Base-by-base conservation (phyloP, 225 moss, liverwort and hornwort species). In the Takakia lepidozioides region DNA sequence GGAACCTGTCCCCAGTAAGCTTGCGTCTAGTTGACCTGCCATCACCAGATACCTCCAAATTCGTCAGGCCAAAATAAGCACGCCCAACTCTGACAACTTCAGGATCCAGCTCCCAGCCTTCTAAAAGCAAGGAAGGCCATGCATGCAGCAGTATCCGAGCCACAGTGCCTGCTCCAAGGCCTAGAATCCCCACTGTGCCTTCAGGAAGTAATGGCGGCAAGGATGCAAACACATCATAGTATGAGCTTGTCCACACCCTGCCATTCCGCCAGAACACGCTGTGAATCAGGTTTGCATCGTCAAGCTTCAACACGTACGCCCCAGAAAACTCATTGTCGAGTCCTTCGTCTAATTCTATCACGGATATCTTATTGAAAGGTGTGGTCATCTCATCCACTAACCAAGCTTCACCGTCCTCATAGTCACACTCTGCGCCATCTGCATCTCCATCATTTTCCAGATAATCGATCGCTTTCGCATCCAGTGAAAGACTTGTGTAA, bases 21-120 rank as follows among this genome's bases (percentile, higher is more conserved):
- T n/a, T n/a, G n/a, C n/a, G n/a, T n/a, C n/a, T n/a, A n/a, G n/a
- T n/a, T n/a, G n/a, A n/a, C n/a, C n/a, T n/a, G n/a, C n/a, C n/a
- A n/a, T 49, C 56, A 13, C 25, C 26, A 45, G 46, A 48, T 16
- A 49, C 54, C 58, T 82, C 78, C 22, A 84, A 59, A 38, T 80
- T 65, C 17, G 53, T n/a, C 17, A 83, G 72, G 23, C 69, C 66
- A 49, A 84, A 84, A 43, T 75, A 80, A 3, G 71, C 54, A 20
- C 83, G 80, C 25, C 52, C 80, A 9, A 83, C 60, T 35, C 69
- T 68, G 8, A 80, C 60, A 2, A 84, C 83, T 56, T 84, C 72
- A 4, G 75, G 38, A 58, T 84, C 83, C 17, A 84, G 46, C 67
- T 80, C 83, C 80, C 83, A 84, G 23, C 80, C 80, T 61, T 84